These are phyloP conservation scores for Conringia planisiliqua DNA, from an alignment of 345 rosid genomes.

Conservation along the genomic window DNA sequence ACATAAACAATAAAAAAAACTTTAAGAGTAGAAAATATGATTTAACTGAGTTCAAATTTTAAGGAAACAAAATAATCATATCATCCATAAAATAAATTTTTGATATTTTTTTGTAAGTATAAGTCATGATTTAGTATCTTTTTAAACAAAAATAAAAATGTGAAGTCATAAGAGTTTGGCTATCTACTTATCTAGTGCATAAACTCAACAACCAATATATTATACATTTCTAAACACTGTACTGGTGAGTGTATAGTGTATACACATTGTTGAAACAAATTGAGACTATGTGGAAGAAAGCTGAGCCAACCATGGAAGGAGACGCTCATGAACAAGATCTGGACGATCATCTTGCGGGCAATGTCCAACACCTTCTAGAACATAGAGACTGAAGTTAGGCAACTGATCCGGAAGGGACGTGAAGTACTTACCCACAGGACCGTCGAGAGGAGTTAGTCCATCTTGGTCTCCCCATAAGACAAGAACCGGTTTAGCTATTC, in stretches of 20 bases:
- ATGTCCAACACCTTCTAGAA: constrained; percentile 80
- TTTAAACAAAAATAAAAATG: too few species aligned
- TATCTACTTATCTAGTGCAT: background rate
- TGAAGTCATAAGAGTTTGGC: too few species aligned
- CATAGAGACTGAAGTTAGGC: constrained; percentile 55
- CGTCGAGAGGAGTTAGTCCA: constrained; percentile 79
- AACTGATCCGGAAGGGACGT: constrained; percentile 51
- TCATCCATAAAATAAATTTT: too few species aligned
- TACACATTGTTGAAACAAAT: background rate
- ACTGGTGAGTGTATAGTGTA: background rate
- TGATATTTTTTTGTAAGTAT: too few species aligned
- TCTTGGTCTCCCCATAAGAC: constrained; percentile 86
- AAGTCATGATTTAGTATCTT: too few species aligned
- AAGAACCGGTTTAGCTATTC: constrained; percentile 52
- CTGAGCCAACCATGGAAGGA: constrained; percentile 76
- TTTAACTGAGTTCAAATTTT: too few species aligned
- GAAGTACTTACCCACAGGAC: constrained; percentile 85
- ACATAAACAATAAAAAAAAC: too few species aligned
- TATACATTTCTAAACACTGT: constrained; percentile 19
- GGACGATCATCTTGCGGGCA: constrained; percentile 92
- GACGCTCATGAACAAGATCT: constrained; percentile 58
- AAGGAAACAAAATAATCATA: too few species aligned
- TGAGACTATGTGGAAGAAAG: constrained; percentile 35
- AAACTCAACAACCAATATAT: background rate
- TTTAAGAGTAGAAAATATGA: too few species aligned